Base-by-base conservation (phyloP, 371 early-diverging fungal species). In the Actinomucor elegans region DNA sequence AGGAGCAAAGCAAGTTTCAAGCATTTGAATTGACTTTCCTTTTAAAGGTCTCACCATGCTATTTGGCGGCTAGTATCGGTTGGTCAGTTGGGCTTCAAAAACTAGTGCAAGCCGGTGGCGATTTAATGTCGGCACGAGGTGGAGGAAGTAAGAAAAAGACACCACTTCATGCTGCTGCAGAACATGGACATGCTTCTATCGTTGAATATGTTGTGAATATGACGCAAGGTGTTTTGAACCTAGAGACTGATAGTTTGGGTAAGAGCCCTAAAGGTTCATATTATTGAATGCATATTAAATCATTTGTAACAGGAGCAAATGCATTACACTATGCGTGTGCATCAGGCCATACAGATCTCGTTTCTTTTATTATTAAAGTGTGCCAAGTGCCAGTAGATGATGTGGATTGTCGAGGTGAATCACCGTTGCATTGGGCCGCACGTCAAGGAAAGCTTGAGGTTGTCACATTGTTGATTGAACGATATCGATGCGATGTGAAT, bases 251-350 rank as follows among this genome's bases (percentile, higher is more conserved):
- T 44, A 61, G 48, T 38, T 35, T 48, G 37, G 68, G 74, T 70
- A 74, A 49, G n/a, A n/a, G n/a, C n/a, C n/a, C n/a, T n/a, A n/a
- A n/a, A n/a, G n/a, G n/a, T n/a, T n/a, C n/a, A n/a, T n/a, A n/a
- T n/a, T n/a, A n/a, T n/a, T n/a, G n/a, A n/a, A n/a, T n/a, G n/a
- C n/a, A n/a, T 12, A 32, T 38, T 48, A 32, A 29, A 2, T 14
- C 10, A 6, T 11, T 23, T 24, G 50, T 34, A 27, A 27, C 46
- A 75, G 76, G 76, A 29, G 70, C 70, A 6, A 72, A 66, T 28
- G 59, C 58, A 5, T 48, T 76, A n/a, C 76, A 76, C 48, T 76
- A 72, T 61, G 76, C 73, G 21, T 63, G 70, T 40, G 49, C 47
- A 26, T 72, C 76, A 5, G 73, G 76, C 2, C 66, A 76, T 48